A percentile compares a stretch with the other conserved stretches of the same genome.
Conservation (phyloP, 2,329 filamentous ascomycete genomes). For the Neoarthrinium moseri region DNA sequence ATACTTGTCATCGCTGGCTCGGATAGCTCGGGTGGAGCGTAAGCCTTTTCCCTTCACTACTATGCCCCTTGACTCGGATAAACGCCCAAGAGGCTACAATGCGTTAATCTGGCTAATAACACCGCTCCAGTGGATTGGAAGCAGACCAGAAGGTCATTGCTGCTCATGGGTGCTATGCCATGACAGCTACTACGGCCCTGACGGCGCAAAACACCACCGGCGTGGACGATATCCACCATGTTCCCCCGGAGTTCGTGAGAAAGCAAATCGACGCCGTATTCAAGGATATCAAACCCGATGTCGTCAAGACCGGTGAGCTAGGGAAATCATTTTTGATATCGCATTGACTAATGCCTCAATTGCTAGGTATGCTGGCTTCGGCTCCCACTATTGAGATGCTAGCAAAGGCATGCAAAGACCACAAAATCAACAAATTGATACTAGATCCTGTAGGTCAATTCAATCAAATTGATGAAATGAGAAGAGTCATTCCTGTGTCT, state of each 20-base stretch:
- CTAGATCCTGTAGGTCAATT: slow-evolving; percentile 67
- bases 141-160: slow-evolving; percentile 94
- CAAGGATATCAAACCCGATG: slow-evolving; percentile 82
- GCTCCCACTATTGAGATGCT: slow-evolving; percentile 68
- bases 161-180: slow-evolving; percentile 89
- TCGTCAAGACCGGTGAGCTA: slow-evolving; percentile 80
- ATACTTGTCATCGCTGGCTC: slow-evolving; percentile 72
- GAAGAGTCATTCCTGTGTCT: neutral
- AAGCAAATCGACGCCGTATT: slow-evolving; percentile 85
- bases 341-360: neutral
- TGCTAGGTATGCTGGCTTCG: slow-evolving; percentile 77
- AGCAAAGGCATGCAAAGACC: slow-evolving; percentile 58
- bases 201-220: slow-evolving; percentile 95
- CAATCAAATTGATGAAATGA: neutral
- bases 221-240: slow-evolving; percentile 76
- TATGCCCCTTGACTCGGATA: neutral
- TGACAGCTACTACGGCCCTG: slow-evolving; percentile 91
- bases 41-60: slow-evolving; percentile 34
- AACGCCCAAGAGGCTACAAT: neutral
- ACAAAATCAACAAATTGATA: slow-evolving; percentile 59
- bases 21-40: slow-evolving; percentile 75
- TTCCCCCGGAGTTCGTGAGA: slow-evolving; percentile 74
- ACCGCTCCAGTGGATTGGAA: slow-evolving; percentile 71
- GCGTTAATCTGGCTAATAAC: neutral
- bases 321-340: neutral